These are phyloP conservation scores for Kazachstania sp. DNA, from an alignment of 1,139 yeast genomes.

Conservation along the genomic window DNA sequence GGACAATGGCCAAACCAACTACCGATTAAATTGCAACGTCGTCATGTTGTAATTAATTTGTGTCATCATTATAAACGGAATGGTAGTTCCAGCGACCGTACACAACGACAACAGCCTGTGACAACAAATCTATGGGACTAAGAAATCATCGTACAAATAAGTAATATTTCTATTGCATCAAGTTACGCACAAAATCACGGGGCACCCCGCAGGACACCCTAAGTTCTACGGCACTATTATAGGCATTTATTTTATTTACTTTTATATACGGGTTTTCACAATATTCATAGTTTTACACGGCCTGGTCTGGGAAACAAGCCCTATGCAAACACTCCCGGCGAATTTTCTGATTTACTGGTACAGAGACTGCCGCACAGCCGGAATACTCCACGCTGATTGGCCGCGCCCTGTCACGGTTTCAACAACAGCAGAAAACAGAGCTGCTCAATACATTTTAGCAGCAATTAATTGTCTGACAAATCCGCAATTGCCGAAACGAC, in stretches of 20 bases:
- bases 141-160: background rate
- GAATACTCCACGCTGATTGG: too few relatives aligned
- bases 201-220: too few relatives aligned
- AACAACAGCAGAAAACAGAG: background rate
- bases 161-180: background rate
- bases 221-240: too few relatives aligned
- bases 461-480: background rate
- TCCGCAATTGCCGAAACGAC: slow-evolving; percentile 3
- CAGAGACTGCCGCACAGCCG: too few relatives aligned
- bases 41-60: background rate
- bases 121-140: background rate
- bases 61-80: background rate
- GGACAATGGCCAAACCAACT: background rate
- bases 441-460: background rate
- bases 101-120: background rate
- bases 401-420: too few relatives aligned
- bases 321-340: too few relatives aligned
- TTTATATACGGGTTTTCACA: too few relatives aligned
- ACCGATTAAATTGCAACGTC: slow-evolving; percentile 3
- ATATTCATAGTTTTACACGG: too few relatives aligned
- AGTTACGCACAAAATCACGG: background rate
- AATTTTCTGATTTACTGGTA: too few relatives aligned
- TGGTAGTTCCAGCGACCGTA: background rate
- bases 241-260: too few relatives aligned
- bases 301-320: too few relatives aligned